Evolutionary conservation across 2,329 filamentous ascomycete species (phyloP).

Genomic region (Calonectria hawksworthii): DNA sequence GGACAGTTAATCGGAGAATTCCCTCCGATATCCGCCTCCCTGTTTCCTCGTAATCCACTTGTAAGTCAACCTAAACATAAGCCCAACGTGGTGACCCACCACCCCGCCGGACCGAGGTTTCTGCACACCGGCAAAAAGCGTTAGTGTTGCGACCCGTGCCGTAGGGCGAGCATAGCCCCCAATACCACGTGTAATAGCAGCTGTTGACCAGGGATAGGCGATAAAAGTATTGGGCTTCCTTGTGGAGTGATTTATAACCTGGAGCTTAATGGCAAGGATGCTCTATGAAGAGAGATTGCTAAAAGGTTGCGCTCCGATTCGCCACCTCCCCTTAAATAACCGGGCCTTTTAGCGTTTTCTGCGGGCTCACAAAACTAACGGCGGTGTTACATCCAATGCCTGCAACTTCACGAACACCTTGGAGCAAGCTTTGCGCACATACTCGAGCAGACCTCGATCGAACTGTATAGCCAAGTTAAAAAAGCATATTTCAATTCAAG

Average conservation of each 20-base stretch:
- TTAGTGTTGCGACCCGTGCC: too few species aligned
- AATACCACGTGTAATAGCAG: too few species aligned
- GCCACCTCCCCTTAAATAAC: background rate
- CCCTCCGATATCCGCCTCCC: background rate
- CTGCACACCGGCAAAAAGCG: too few species aligned
- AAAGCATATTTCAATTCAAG: background rate
- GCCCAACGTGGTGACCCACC: too few species aligned
- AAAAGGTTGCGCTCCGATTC: background rate
- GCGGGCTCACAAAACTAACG: background rate
- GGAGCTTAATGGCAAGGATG: background rate
- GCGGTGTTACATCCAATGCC: background rate
- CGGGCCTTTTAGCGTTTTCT: background rate
- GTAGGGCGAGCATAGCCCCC: too few species aligned
- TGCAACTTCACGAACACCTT: background rate
- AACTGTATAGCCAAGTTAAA: background rate
- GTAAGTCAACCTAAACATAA: background rate
- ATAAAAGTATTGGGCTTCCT: too few species aligned
- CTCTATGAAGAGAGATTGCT: background rate
- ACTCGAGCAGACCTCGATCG: background rate
- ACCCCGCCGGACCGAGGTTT: too few species aligned
- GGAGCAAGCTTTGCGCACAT: background rate
- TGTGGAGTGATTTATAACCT: too few species aligned
- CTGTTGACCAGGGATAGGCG: too few species aligned
- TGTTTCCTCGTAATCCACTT: background rate
- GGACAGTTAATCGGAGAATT: background rate